These are phyloP conservation scores for Eutrema japonicum DNA, from an alignment of 345 rosid genomes.

Conservation along the genomic window DNA sequence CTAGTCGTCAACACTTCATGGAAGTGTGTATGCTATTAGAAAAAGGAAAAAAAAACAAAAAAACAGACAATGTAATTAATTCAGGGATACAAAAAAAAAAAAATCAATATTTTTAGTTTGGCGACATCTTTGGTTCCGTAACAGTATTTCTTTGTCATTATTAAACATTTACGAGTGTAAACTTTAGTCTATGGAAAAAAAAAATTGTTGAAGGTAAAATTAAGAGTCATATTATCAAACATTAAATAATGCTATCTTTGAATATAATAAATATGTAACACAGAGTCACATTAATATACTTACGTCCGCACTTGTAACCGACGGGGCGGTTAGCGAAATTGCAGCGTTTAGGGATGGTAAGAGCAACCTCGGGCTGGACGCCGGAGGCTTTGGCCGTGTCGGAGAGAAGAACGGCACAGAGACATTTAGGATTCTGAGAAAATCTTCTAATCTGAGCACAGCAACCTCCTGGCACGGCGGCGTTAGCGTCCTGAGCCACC, in stretches of 20 bases:
- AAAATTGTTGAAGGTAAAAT: too few species aligned
- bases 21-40: conserved; percentile 40
- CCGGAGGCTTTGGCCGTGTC: conserved; percentile 77
- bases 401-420: conserved; percentile 80
- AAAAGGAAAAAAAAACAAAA: neutral
- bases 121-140: too few species aligned
- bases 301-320: conserved; percentile 87
- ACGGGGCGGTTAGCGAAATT: conserved; percentile 76
- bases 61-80: neutral
- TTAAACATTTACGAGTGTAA: too few species aligned
- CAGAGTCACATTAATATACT: neutral
- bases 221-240: too few species aligned
- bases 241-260: too few species aligned
- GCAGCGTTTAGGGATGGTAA: conserved; percentile 94
- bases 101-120: too few species aligned
- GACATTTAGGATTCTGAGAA: conserved; percentile 72
- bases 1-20: conserved; percentile 24
- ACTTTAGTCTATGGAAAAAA: too few species aligned
- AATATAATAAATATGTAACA: neutral
- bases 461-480: conserved; percentile 67
- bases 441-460: conserved; percentile 68
- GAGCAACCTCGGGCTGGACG: conserved; percentile 62
- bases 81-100: too few species aligned
- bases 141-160: too few species aligned
- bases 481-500: conserved; percentile 57